Base-by-base conservation (phyloP, 192 early-diverging fungal genomes). In the Backusella macrospora region DNA sequence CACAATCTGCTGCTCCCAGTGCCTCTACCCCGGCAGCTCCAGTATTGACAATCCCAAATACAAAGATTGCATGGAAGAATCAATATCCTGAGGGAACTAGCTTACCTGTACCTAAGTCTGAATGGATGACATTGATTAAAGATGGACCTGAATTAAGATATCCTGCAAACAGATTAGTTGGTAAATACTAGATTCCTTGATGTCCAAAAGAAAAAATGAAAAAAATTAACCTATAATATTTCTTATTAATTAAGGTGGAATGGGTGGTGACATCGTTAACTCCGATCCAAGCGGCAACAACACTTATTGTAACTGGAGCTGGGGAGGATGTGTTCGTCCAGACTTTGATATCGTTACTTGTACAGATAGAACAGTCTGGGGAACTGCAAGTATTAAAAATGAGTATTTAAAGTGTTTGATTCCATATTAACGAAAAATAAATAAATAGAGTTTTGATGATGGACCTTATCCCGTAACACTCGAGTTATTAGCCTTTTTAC, bases 251-350 rank as follows among this genome's bases (percentile, higher is more conserved):
- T 12, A 44, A 43, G 39, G 14, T 4, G 40, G 40, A 1, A 9
- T 68, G 43, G 72, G 26, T 43, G 26, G 52, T 75, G 74, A 69
- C 26, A 74, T 73, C 9, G 29, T 72, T 13, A 68, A 77, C 43
- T 70, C 72, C 16, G 18, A 63, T 40, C 48, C 71, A 14, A 40
- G 46, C 29, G 72, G 48, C 0, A n/a, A 66, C 12, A 72, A 77
- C 40, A 39, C 80, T 68, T 82, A 82, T 46, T 86, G 86, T 73
- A 79, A 80, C 74, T 87, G 86, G 86, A 86, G 85, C 40, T 87
- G 81, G 48, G 78, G 80, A 21, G 80, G 83, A 71, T 82, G 81
- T 52, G 59, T 73, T 37, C 76, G 77, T 10, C 47, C 76, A n/a
- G 75, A 64, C 34, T 59, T 59, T 10, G 78, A 80, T 64, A 77